A percentile compares a stretch with the other conserved stretches of the same genome.
These are phyloP conservation scores for Trichosporon ovoides DNA, from an alignment of 1,284 basidiomycete species.

Conservation along the genomic window DNA sequence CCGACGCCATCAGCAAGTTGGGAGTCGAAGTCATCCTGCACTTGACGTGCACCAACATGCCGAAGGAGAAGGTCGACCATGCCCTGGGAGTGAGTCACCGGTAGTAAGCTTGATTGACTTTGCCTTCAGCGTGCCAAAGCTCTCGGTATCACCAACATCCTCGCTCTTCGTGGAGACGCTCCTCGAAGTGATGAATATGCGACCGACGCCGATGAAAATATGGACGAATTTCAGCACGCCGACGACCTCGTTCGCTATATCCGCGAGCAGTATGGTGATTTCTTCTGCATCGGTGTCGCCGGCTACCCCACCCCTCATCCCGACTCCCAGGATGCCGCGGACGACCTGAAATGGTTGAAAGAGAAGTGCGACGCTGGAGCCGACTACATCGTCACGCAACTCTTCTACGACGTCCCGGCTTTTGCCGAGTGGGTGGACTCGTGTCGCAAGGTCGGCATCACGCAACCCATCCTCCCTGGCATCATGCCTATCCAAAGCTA, in stretches of 20 bases:
- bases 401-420: constrained; percentile 90
- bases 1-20: constrained; percentile 57
- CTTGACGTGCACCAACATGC: constrained; percentile 97
- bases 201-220: constrained; percentile 56
- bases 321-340: constrained; percentile 61
- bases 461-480: constrained; percentile 85
- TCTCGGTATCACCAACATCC: constrained; percentile 79
- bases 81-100: constrained; percentile 62
- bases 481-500: constrained; percentile 99
- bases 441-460: constrained; percentile 73
- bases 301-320: constrained; percentile 92
- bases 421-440: constrained; percentile 73
- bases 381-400: constrained; percentile 90
- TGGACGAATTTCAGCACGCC: constrained; percentile 82
- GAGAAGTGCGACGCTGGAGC: constrained; percentile 91
- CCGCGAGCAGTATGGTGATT: constrained; percentile 71
- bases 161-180: constrained; percentile 90
- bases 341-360: constrained; percentile 73
- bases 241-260: constrained; percentile 90
- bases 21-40: constrained; percentile 73
- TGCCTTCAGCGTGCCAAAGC: constrained; percentile 64
- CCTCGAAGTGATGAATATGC: constrained; percentile 90
- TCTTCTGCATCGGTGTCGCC: constrained; percentile 69
- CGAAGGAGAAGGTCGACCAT: constrained; percentile 76
- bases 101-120: constrained; percentile 2